Evolutionary conservation across 257 asterid species (phyloP).

Genomic region (Penstemon eatonii): DNA sequence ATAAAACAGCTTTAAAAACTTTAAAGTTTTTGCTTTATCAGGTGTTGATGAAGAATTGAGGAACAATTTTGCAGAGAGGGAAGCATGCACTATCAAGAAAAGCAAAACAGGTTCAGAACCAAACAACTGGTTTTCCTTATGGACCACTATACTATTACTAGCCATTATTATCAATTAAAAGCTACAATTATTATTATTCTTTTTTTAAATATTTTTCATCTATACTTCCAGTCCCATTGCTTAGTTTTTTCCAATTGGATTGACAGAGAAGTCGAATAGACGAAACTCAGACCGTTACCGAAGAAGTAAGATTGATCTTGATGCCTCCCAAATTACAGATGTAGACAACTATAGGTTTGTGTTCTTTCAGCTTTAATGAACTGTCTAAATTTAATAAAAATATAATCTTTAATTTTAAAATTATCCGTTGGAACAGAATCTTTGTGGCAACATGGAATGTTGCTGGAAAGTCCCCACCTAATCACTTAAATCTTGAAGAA

Average conservation of each 20-base stretch:
- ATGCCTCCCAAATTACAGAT: conserved; percentile 69
- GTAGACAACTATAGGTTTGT: conserved; percentile 60
- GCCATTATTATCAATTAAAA: background rate
- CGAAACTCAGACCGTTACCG: conserved; percentile 50
- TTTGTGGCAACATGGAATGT: conserved; percentile 99
- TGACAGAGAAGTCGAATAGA: conserved; percentile 47
- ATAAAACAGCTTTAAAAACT: conserved; percentile 51
- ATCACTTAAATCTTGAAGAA: conserved; percentile 74
- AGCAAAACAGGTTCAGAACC: conserved; percentile 77
- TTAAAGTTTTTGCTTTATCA: conserved; percentile 58
- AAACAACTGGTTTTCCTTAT: conserved; percentile 47
- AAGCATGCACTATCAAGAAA: conserved; percentile 87
- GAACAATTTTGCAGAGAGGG: conserved; percentile 71
- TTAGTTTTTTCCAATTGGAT: conserved; percentile 22
- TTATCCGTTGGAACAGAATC: conserved; percentile 41
- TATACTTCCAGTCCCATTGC: conserved; percentile 2
- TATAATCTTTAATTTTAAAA: background rate
- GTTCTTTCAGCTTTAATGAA: conserved; percentile 16
- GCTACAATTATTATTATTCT: background rate
- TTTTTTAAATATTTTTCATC: background rate
- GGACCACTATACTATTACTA: conserved; percentile 49
- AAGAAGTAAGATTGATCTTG: conserved; percentile 64
- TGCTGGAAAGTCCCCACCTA: conserved; percentile 94
- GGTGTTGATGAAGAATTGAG: conserved; percentile 96
- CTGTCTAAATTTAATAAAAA: background rate